Base-by-base conservation (phyloP, 495 filamentous ascomycete species). In the Choiromyces venosus region DNA sequence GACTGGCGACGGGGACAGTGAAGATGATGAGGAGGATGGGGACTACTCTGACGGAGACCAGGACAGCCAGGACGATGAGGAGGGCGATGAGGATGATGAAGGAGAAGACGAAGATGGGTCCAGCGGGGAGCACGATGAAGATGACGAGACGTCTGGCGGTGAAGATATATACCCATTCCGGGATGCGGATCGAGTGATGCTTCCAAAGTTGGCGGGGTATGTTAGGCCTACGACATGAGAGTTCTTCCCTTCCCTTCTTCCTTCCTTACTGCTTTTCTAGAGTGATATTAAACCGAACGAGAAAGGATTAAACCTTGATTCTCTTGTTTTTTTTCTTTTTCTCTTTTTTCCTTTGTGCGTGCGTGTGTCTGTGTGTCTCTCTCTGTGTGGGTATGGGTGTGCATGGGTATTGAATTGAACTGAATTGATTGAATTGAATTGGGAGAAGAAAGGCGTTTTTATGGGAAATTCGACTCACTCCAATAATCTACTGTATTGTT, bases 11-110 rank as follows among this genome's bases (percentile, higher is more conserved):
- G 56, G 14, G 70, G 70, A 67, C 7, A 67, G 37, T 19, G 70
- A 72, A 40, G 65, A 40, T 42, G 78, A 79, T 36, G 78, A 71
- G 12, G 77, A 70, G 39, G 75, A 77, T 64, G 75, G 75, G 8
- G 76, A 78, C 37, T 75, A 78, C 64, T 75, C 76, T 37, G 46
- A 74, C 19, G 75, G 74, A 37, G 67, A 40, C 46, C 44, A 46
- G 37, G 74, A 73, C 38, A 72, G 74, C 29, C 67, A 76, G 44
- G 74, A 78, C 12, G 70, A 76, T 40, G 74, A 76, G 8, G 67
- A 77, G 61, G 69, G 72, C 3, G 73, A 71, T n/a, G 74, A 77
- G 46, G 25, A 16, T 14, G 52, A 77, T 79, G 75, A 74, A 73
- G 52, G 66, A 76, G 74, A 67, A 72, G 66, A 33, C 25, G 25